These are phyloP conservation scores for Apiospora hydei DNA, from an alignment of 2,329 filamentous ascomycete genomes.

Conservation along the genomic window DNA sequence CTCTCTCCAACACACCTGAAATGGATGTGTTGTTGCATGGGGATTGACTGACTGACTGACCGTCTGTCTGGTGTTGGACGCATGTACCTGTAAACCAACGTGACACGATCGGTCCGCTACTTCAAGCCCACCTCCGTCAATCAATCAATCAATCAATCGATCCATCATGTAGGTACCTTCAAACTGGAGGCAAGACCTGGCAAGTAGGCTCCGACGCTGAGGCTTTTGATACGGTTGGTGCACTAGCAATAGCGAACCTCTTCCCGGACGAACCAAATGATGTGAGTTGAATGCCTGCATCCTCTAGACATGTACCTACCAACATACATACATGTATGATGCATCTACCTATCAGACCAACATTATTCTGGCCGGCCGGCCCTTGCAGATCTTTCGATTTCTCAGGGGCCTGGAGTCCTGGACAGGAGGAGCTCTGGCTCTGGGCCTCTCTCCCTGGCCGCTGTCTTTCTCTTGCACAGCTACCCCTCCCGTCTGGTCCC, in stretches of 20 bases:
- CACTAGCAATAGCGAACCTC: neutral
- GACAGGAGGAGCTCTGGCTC: neutral
- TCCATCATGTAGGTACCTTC: neutral
- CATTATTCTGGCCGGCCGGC: slow-evolving; percentile 3
- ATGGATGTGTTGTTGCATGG: slow-evolving; percentile 1
- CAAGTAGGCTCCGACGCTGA: neutral
- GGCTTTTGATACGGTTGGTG: neutral
- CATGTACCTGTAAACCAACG: slow-evolving; percentile 18
- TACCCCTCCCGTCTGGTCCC: neutral
- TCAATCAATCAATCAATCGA: neutral
- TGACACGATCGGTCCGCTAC: slow-evolving; percentile 7
- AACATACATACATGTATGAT: neutral
- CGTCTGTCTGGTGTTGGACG: slow-evolving; percentile 11
- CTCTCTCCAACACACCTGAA: neutral
- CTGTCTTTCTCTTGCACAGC: neutral
- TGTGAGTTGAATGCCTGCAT: neutral
- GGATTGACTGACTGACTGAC: neutral
- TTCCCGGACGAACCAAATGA: neutral
- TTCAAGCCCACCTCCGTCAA: neutral
- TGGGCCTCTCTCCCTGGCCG: neutral
- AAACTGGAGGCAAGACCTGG: neutral
- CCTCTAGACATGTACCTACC: no score
- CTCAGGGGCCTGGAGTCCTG: neutral
- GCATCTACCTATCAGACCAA: neutral
- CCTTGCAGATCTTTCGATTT: slow-evolving; percentile 15